Evolutionary conservation across 768 basidiomycete genomes (phyloP).

Genomic region (Naganishia randhawae): DNA sequence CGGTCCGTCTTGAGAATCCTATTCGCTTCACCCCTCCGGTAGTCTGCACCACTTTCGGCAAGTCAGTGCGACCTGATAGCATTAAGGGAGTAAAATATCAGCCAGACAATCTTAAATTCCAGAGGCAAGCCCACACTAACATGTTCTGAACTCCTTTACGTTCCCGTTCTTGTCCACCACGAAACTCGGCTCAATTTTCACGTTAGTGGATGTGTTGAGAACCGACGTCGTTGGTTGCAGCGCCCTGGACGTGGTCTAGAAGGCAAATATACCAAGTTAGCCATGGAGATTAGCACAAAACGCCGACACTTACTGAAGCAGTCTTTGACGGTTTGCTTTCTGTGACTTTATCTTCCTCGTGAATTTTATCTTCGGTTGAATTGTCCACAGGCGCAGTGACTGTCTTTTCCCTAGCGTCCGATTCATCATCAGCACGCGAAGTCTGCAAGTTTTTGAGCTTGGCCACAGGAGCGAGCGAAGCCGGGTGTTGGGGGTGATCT

Average conservation of each 20-base stretch:
- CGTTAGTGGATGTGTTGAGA: neutral
- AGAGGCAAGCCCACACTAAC: slow-evolving; percentile 4
- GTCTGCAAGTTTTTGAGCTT: neutral
- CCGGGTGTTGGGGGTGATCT: too few species aligned
- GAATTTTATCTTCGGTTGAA: neutral
- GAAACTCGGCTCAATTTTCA: slow-evolving; percentile 26
- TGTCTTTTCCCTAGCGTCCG: neutral
- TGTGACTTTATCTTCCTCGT: neutral
- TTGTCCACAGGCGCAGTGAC: too few species aligned
- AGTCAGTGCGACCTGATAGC: slow-evolving; percentile 25
- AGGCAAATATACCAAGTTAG: neutral
- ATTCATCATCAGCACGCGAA: neutral
- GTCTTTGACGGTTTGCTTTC: neutral
- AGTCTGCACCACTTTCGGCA: slow-evolving; percentile 27
- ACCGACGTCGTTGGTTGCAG: slow-evolving; percentile 7
- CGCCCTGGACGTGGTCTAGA: neutral
- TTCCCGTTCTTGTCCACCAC: slow-evolving; percentile 31
- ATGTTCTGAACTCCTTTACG: slow-evolving; percentile 25
- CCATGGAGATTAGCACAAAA: neutral
- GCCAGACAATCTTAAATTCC: neutral
- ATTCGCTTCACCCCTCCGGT: slow-evolving; percentile 31
- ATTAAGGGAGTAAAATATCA: neutral
- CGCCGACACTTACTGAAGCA: neutral
- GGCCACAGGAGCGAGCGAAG: neutral
- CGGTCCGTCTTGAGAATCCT: slow-evolving; percentile 26